Percentiles rank a stretch among this genome's conserved stretches.
These are phyloP conservation scores for Gossypium gossypioides DNA, from an alignment of 441 rosid species.

Conservation along the genomic window DNA sequence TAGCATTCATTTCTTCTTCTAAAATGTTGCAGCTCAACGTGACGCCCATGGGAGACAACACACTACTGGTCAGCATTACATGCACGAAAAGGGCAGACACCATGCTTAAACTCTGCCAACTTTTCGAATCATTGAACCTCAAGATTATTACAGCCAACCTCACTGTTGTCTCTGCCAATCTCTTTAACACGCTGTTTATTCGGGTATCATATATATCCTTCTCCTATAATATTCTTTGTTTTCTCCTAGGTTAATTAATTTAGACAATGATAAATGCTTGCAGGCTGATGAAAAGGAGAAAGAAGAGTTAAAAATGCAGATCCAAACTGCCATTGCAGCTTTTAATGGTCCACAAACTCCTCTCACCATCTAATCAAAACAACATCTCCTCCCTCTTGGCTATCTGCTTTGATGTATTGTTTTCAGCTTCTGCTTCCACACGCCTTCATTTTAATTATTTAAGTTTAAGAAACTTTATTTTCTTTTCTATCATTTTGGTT, in stretches of 20 bases:
- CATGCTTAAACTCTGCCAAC: slow-evolving; percentile 73
- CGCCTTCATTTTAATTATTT: no score
- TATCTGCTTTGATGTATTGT: no score
- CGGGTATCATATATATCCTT: slow-evolving; percentile 38
- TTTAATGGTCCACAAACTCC: slow-evolving; percentile 38
- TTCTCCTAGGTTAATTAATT: not conserved
- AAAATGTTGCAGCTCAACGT: slow-evolving; percentile 44
- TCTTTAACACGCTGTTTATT: slow-evolving; percentile 63
- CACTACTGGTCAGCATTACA: slow-evolving; percentile 60
- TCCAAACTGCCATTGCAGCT: slow-evolving; percentile 39
- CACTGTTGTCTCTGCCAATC: slow-evolving; percentile 59
- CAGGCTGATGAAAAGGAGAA: slow-evolving; percentile 49
- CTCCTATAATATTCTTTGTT: not conserved
- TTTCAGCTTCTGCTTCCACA: no score
- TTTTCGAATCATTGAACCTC: slow-evolving; percentile 67
- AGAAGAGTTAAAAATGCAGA: slow-evolving; percentile 27
- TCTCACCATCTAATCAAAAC: no score
- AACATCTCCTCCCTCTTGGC: no score
- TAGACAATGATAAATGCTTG: slow-evolving; percentile 15
- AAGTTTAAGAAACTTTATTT: no score
- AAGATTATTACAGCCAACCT: slow-evolving; percentile 70
- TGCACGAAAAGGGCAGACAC: slow-evolving; percentile 71
- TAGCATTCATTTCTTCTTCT: not conserved
- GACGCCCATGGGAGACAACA: slow-evolving; percentile 57
- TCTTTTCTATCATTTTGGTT: no score